phyloP scores from a whole-genome alignment of 345 rosid species.

The Hypericum androsaemum region DNA sequence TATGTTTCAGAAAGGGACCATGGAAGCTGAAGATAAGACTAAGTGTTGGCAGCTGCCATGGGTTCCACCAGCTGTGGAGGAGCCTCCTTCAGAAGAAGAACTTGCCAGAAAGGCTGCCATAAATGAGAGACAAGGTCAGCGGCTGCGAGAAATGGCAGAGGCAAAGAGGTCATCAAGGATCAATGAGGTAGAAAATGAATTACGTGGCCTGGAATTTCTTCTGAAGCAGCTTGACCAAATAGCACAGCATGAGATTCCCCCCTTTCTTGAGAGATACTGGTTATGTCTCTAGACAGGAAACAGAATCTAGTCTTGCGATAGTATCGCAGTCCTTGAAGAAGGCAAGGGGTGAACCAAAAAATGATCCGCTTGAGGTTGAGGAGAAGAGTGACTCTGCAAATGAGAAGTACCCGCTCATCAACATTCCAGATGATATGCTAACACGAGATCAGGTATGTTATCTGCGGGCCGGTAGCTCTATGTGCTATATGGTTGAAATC shows the following conservation, averaged over 20 bases:
- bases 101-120: slow-evolving; percentile 90
- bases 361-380: slow-evolving; percentile 60
- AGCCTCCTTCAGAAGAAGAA: slow-evolving; percentile 96
- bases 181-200: slow-evolving; percentile 70
- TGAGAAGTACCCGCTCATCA: slow-evolving; percentile 69
- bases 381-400: slow-evolving; percentile 48
- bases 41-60: slow-evolving; percentile 94
- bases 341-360: slow-evolving; percentile 77
- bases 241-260: slow-evolving; percentile 44
- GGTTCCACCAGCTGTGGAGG: slow-evolving; percentile 83
- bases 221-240: slow-evolving; percentile 73
- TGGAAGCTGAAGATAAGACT: slow-evolving; percentile 84
- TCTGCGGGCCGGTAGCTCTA: background rate
- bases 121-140: slow-evolving; percentile 86
- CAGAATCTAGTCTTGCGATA: slow-evolving; percentile 53
- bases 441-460: slow-evolving; percentile 67
- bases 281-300: slow-evolving; percentile 70
- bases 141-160: slow-evolving; percentile 96
- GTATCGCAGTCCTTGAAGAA: slow-evolving; percentile 62
- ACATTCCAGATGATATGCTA: slow-evolving; percentile 65
- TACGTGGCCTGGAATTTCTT: slow-evolving; percentile 74
- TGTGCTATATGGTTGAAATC: background rate
- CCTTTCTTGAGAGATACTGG: slow-evolving; percentile 73
- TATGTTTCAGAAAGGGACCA: slow-evolving; percentile 57
- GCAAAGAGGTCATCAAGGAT: slow-evolving; percentile 79